phyloP scores from a whole-genome alignment of 495 filamentous ascomycete genomes.

The Aspergillus taichungensis region DNA sequence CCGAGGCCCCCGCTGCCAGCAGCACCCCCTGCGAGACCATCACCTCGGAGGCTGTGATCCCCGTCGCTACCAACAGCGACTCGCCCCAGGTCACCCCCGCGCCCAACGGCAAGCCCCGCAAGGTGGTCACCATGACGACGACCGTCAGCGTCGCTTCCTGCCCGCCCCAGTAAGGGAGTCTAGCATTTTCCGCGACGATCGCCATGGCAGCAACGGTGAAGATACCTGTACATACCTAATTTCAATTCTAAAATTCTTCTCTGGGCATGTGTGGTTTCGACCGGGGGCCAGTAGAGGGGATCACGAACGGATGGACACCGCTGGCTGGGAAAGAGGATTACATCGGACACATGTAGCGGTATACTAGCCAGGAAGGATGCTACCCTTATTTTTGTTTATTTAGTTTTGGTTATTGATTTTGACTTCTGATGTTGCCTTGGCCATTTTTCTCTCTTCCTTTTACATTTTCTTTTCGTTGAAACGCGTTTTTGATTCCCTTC shows the following conservation, averaged over 20 bases:
- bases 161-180: slow-evolving; percentile 15
- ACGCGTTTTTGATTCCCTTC: slow-evolving; percentile 15
- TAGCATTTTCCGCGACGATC: slow-evolving; percentile 14
- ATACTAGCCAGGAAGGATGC: too few species aligned
- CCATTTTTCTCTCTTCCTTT: slow-evolving; percentile 2
- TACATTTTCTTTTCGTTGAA: slow-evolving; percentile 5
- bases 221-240: slow-evolving; percentile 31
- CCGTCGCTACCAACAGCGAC: not conserved
- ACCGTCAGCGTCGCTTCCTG: slow-evolving; percentile 25
- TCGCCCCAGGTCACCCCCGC: slow-evolving; percentile 5
- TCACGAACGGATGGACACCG: too few species aligned
- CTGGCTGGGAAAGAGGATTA: too few species aligned
- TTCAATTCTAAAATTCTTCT: slow-evolving; percentile 29
- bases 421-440: not conserved
- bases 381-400: slow-evolving; percentile 3
- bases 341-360: too few species aligned
- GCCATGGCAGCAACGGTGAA: slow-evolving; percentile 14
- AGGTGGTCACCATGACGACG: slow-evolving; percentile 21
- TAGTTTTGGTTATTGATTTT: slow-evolving; percentile 12
- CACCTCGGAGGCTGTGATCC: too few species aligned
- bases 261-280: slow-evolving; percentile 1
- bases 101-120: slow-evolving; percentile 3
- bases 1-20: slow-evolving; percentile 10
- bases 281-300: not conserved
- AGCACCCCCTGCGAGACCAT: not conserved